A percentile compares a stretch with the other conserved stretches of the same genome.
phyloP scores from a whole-genome alignment of 345 rosid species.

The Zanthoxylum bungeanum region DNA sequence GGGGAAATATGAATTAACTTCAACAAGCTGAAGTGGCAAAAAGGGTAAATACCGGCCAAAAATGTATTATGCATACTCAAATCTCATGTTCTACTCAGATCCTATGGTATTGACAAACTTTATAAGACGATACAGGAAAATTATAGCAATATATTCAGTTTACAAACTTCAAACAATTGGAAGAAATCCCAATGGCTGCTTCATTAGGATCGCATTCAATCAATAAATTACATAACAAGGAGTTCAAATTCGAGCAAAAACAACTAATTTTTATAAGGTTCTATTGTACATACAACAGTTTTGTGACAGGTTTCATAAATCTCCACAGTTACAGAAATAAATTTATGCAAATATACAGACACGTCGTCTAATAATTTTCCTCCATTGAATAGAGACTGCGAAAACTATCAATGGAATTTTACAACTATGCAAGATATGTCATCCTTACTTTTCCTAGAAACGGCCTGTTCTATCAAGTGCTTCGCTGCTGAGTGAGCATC shows the following conservation, averaged over 20 bases:
- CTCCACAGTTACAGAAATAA: constrained; percentile 13
- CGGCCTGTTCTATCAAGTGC: constrained; percentile 61
- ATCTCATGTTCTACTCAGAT: neutral
- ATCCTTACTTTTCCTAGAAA: constrained; percentile 71
- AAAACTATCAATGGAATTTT: constrained; percentile 42
- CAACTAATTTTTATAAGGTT: neutral
- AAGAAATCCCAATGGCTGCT: neutral
- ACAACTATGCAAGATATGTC: constrained; percentile 94
- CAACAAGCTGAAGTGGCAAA: neutral
- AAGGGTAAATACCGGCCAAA: neutral
- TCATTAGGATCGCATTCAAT: neutral
- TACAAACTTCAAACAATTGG: neutral
- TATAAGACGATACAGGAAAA: neutral
- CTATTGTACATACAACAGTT: constrained; percentile 13
- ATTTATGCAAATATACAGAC: constrained; percentile 18
- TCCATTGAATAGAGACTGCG: neutral
- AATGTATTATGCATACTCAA: neutral
- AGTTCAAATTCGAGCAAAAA: constrained; percentile 1
- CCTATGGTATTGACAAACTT: neutral
- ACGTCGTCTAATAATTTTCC: neutral
- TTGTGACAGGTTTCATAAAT: neutral
- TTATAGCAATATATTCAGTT: neutral
- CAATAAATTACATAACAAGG: neutral
- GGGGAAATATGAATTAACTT: too few species aligned
- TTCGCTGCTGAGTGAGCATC: constrained; percentile 73